Evolutionary conservation across 371 early-diverging fungal genomes (phyloP).

Genomic region (Basidiobolus heterosporus): DNA sequence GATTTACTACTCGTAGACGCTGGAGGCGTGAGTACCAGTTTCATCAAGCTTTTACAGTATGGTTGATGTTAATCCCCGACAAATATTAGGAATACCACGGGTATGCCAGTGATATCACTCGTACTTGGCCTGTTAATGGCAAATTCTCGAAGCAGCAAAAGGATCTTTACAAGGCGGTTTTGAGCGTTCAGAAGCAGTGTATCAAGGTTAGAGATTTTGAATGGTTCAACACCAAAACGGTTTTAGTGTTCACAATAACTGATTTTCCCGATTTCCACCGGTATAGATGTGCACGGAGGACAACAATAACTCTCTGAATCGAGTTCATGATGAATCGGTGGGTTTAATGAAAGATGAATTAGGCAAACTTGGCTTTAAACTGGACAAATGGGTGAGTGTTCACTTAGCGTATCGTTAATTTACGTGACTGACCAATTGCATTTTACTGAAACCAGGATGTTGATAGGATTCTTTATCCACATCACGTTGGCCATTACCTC

Average conservation of each 20-base stretch:
- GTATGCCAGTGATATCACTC: constrained; percentile 83
- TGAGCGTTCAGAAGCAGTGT: constrained; percentile 70
- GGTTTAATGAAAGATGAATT: constrained; percentile 42
- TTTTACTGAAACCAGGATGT: constrained; percentile 26
- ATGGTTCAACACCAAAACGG: too few species aligned
- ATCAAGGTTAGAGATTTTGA: constrained; percentile 36
- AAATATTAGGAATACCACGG: constrained; percentile 47
- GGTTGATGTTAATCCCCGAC: constrained; percentile 1
- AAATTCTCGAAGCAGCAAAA: constrained; percentile 64
- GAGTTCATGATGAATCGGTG: constrained; percentile 57
- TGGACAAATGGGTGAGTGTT: constrained; percentile 22
- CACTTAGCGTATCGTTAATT: background rate
- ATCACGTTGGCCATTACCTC: constrained; percentile 87
- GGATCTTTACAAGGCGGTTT: constrained; percentile 70
- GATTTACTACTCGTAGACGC: constrained; percentile 83
- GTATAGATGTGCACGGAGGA: constrained; percentile 47
- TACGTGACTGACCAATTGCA: too few species aligned
- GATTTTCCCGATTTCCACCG: background rate
- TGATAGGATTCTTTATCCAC: constrained; percentile 68
- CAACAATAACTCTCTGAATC: constrained; percentile 53
- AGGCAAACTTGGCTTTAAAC: constrained; percentile 40
- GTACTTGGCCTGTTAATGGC: constrained; percentile 88
- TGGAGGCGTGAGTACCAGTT: constrained; percentile 40
- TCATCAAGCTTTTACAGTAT: background rate
- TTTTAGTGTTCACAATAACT: constrained; percentile 1